Percentiles rank a stretch among this genome's conserved stretches.
phyloP scores from a whole-genome alignment of 768 basidiomycete genomes.

The Coprinopsis sp. region DNA sequence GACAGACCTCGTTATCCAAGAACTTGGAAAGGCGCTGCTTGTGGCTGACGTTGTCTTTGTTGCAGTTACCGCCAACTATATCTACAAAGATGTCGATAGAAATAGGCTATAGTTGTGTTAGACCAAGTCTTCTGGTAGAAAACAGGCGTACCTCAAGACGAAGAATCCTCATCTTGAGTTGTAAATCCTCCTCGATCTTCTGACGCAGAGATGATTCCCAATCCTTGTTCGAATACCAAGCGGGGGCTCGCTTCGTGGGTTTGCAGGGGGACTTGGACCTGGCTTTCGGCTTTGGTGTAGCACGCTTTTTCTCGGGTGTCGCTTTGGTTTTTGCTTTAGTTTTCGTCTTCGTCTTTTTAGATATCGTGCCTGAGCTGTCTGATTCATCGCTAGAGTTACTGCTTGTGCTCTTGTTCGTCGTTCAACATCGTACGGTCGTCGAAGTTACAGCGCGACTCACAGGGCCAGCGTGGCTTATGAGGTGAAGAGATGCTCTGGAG shows the following conservation, averaged over 20 bases:
- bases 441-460: no score
- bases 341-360: no score
- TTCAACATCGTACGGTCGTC: no score
- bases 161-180: slow-evolving; percentile 52
- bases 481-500: no score
- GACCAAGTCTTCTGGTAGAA: neutral
- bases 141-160: slow-evolving; percentile 54
- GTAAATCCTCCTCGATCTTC: slow-evolving; percentile 39
- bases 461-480: no score
- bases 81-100: slow-evolving; percentile 48
- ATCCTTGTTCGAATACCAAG: slow-evolving; percentile 1
- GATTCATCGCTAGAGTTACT: no score
- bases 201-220: slow-evolving; percentile 41
- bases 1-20: slow-evolving; percentile 53
- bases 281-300: no score
- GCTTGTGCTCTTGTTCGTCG: no score
- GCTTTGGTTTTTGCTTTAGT: no score
- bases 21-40: slow-evolving; percentile 41
- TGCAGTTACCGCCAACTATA: slow-evolving; percentile 32
- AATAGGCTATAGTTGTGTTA: slow-evolving; percentile 42
- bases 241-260: neutral
- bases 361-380: no score
- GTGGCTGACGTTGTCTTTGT: slow-evolving; percentile 25
- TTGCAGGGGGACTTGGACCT: neutral
- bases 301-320: no score